Percentiles rank a stretch among this genome's conserved stretches.
These are phyloP conservation scores for Termitomyces heimii DNA, from an alignment of 768 basidiomycete genomes.

Conservation along the genomic window DNA sequence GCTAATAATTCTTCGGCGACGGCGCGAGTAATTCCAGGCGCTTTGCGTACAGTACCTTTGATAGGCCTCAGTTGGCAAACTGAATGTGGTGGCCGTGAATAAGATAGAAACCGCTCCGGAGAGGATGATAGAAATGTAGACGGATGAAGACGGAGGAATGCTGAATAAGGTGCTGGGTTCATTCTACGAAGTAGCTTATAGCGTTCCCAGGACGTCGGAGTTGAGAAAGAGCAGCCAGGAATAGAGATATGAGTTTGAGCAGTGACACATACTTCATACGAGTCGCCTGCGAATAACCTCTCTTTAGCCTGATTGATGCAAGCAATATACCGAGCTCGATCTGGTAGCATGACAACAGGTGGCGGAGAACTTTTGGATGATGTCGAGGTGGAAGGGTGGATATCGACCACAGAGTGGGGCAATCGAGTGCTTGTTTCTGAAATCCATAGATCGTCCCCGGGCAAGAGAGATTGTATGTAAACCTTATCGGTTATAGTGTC, in stretches of 20 bases:
- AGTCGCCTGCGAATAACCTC: slow-evolving; percentile 75
- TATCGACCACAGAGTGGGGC: slow-evolving; percentile 8
- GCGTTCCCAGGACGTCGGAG: slow-evolving; percentile 61
- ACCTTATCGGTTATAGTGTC: slow-evolving; percentile 45
- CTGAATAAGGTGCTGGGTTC: slow-evolving; percentile 90
- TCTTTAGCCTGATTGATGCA: slow-evolving; percentile 70
- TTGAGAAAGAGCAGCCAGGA: slow-evolving; percentile 25
- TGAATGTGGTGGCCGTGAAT: slow-evolving; percentile 54
- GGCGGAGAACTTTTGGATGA: slow-evolving; percentile 1
- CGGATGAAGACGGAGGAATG: slow-evolving; percentile 71
- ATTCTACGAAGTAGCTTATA: slow-evolving; percentile 64
- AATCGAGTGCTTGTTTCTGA: slow-evolving; percentile 31
- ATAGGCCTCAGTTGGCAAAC: slow-evolving; percentile 87
- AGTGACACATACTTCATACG: slow-evolving; percentile 91
- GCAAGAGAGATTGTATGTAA: slow-evolving; percentile 61
- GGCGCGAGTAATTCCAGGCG: slow-evolving; percentile 53
- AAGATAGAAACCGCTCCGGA: slow-evolving; percentile 89
- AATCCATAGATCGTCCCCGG: slow-evolving; percentile 60
- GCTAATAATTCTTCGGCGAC: slow-evolving; percentile 58
- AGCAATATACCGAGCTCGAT: slow-evolving; percentile 54
- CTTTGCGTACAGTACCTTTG: slow-evolving; percentile 85
- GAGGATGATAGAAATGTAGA: slow-evolving; percentile 81
- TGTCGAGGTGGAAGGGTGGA: neutral
- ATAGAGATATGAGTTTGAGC: slow-evolving; percentile 58
- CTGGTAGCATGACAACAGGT: slow-evolving; percentile 43